Conservation (phyloP, 176 grass and related monocot genomes). For the Avena atlantica region DNA sequence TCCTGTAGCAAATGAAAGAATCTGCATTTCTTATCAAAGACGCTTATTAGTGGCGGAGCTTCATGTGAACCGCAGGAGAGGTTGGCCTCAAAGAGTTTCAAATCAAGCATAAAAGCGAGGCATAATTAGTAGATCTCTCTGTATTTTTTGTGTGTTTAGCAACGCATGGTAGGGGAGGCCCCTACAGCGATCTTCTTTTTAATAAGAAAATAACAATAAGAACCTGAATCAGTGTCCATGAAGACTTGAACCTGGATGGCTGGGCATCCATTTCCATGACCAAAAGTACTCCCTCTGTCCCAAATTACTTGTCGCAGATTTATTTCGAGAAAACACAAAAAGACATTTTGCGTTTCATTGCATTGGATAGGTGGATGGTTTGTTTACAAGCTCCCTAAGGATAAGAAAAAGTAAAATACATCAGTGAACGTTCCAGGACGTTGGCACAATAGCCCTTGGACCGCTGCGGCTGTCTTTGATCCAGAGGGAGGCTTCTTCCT, state of each 20-base stretch:
- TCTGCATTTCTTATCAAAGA: slow-evolving; percentile 1
- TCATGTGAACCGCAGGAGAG: not conserved
- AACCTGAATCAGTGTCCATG: not conserved
- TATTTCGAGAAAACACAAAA: no score
- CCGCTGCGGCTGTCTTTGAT: no score
- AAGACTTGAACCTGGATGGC: not conserved
- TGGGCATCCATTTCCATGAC: not conserved
- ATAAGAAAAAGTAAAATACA: no score
- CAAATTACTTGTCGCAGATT: no score
- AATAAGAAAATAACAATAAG: not conserved
- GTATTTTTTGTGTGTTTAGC: not conserved
- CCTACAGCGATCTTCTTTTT: not conserved
- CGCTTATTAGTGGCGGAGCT: not conserved
- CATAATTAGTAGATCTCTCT: not conserved
- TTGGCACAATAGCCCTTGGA: no score
- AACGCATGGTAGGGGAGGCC: not conserved
- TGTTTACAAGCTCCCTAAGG: no score
- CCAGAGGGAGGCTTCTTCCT: no score
- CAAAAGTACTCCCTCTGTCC: no score
- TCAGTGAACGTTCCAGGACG: no score
- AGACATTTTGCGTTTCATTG: no score
- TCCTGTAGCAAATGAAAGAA: not conserved
- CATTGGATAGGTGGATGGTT: no score
- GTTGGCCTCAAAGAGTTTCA: not conserved
- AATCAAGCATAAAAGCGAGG: not conserved